Evolutionary conservation across 2,329 filamentous ascomycete species (phyloP).

Genomic region (Fusarium dlaminii): DNA sequence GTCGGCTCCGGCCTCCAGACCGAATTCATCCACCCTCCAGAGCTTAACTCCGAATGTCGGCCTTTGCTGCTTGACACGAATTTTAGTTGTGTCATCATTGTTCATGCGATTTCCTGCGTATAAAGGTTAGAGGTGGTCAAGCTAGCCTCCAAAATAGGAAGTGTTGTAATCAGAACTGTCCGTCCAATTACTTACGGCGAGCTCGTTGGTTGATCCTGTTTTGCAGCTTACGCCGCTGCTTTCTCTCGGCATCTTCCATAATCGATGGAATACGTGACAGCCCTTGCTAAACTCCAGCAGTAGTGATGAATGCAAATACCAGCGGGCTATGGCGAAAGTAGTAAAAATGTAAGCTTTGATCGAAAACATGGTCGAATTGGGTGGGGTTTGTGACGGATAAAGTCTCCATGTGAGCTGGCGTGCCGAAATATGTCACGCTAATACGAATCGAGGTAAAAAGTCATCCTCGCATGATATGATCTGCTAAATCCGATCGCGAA

Average conservation of each 20-base stretch:
- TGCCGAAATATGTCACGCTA: neutral
- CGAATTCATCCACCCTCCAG: conserved; percentile 8
- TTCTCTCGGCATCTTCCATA: neutral
- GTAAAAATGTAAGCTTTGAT: conserved; percentile 6
- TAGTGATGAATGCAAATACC: rapidly evolving
- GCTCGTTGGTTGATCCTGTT: conserved; percentile 14
- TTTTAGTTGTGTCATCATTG: neutral
- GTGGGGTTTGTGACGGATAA: neutral
- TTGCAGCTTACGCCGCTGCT: conserved; percentile 6
- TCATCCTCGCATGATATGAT: neutral
- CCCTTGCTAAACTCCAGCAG: too few relatives aligned
- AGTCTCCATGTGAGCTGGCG: neutral
- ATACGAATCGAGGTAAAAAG: conserved; percentile 4
- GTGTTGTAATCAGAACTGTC: neutral
- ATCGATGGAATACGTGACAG: too few relatives aligned
- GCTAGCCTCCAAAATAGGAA: neutral
- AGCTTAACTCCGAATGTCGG: conserved; percentile 3
- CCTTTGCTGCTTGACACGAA: neutral
- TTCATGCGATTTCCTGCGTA: neutral
- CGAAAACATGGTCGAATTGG: neutral
- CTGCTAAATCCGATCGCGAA: neutral
- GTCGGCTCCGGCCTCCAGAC: neutral
- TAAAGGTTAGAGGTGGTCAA: neutral
- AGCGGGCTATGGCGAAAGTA: neutral
- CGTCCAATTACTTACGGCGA: neutral